Evolutionary conservation across 106 monocot species (phyloP).

Genomic region (Apostasia shenzhenica): DNA sequence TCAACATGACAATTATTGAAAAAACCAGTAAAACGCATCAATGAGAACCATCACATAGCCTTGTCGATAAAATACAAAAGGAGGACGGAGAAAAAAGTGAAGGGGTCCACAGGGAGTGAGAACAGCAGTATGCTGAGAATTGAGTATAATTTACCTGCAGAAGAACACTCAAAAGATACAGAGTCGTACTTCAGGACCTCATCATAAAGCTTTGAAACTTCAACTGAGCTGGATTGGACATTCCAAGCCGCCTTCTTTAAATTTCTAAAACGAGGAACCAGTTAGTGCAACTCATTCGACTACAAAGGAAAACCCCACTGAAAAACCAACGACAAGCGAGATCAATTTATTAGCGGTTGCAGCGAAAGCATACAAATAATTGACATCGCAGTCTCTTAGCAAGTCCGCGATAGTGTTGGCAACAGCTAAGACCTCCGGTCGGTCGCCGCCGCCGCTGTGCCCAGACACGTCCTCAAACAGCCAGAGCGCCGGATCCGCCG

Average conservation of each 20-base stretch:
- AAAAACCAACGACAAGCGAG: not conserved
- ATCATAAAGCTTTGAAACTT: constrained; percentile 49
- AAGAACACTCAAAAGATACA: constrained; percentile 38
- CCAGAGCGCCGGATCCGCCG: constrained; percentile 31
- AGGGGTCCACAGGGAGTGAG: too few species aligned
- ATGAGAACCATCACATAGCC: not conserved
- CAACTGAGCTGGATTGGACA: constrained; percentile 8
- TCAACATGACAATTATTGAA: not conserved
- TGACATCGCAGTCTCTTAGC: constrained; percentile 67
- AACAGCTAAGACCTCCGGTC: constrained; percentile 41
- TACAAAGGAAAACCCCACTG: not conserved
- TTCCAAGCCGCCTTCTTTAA: constrained; percentile 39
- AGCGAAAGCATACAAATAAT: constrained; percentile 61
- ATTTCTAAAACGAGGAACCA: constrained; percentile 36
- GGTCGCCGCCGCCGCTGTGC: constrained; percentile 13
- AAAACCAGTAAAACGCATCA: not conserved
- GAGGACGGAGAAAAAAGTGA: too few species aligned
- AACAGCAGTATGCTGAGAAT: not conserved
- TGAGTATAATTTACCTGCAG: constrained; percentile 42
- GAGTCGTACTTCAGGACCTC: constrained; percentile 80
- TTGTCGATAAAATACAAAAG: too few species aligned
- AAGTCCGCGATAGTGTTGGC: constrained; percentile 47
- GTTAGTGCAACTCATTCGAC: not conserved
- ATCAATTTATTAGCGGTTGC: not conserved
- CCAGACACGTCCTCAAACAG: constrained; percentile 36